Percentiles rank a stretch among this genome's conserved stretches.
phyloP scores from a whole-genome alignment of 352 stramenopile genomes.

The Aphanomyces invadans region DNA sequence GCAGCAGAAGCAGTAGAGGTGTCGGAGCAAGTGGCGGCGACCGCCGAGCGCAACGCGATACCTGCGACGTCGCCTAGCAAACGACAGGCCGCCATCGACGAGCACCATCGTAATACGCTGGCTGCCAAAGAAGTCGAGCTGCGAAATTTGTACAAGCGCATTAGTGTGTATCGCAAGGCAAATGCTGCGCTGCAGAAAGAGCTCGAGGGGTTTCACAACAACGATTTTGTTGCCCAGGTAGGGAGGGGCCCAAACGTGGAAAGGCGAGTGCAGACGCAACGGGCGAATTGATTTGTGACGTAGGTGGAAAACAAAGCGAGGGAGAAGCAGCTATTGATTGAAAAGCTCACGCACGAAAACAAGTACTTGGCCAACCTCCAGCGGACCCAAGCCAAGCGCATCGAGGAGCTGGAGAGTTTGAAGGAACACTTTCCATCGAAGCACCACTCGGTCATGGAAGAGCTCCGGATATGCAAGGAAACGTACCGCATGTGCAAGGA shows the following conservation, averaged over 20 bases:
- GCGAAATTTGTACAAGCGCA: slow-evolving; percentile 9
- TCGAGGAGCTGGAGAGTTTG: slow-evolving; percentile 51
- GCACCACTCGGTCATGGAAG: slow-evolving; percentile 42
- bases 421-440: slow-evolving; percentile 54
- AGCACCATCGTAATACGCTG: not conserved
- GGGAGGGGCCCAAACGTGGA: not conserved
- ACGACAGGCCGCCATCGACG: slow-evolving; percentile 3
- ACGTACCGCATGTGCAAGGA: slow-evolving; percentile 53
- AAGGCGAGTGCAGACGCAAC: not conserved
- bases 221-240: slow-evolving; percentile 18
- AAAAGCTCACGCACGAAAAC: slow-evolving; percentile 55
- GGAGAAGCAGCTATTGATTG: slow-evolving; percentile 54
- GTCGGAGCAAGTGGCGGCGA: not conserved
- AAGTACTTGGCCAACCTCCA: slow-evolving; percentile 47
- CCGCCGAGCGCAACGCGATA: not conserved
- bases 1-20: no score
- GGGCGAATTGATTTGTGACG: not conserved
- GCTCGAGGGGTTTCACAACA: slow-evolving; percentile 6
- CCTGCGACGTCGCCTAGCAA: not conserved
- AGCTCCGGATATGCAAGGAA: slow-evolving; percentile 57
- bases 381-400: slow-evolving; percentile 38
- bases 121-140: slow-evolving; percentile 9
- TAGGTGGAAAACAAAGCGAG: slow-evolving; percentile 60
- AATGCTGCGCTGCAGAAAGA: slow-evolving; percentile 14
- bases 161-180: slow-evolving; percentile 17